Evolutionary conservation across 352 stramenopile species (phyloP).

Genomic region (Phytophthora pseudosyringae): DNA sequence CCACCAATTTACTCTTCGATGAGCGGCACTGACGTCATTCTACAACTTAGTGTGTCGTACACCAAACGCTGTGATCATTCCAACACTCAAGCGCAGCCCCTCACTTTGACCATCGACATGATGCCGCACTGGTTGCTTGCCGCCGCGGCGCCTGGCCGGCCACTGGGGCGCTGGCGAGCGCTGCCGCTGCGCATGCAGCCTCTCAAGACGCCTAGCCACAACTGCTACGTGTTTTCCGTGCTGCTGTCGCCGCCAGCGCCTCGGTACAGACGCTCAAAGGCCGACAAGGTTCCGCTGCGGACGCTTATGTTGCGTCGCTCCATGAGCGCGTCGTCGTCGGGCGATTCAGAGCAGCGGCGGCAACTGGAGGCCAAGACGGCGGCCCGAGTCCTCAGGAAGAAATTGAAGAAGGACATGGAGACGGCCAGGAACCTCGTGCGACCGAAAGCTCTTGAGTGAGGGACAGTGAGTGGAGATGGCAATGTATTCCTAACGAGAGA

Average conservation of each 20-base stretch:
- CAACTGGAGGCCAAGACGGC: constrained; percentile 38
- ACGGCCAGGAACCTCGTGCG: constrained; percentile 51
- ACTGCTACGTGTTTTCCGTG: constrained; percentile 16
- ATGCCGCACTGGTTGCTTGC: constrained; percentile 20
- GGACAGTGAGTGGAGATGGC: background rate
- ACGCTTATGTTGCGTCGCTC: constrained; percentile 6
- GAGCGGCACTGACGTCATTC: constrained; percentile 14
- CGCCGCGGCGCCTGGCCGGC: constrained; percentile 1
- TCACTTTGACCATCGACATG: constrained; percentile 19
- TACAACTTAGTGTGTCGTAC: constrained; percentile 11
- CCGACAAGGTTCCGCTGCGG: background rate
- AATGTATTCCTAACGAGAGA: constrained; percentile 3
- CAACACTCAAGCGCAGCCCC: constrained; percentile 4
- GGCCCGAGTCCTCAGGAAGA: constrained; percentile 46
- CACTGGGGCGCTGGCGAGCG: constrained; percentile 5
- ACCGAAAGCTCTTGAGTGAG: background rate
- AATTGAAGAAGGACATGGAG: constrained; percentile 62
- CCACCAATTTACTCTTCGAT: constrained; percentile 1
- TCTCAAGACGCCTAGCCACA: background rate
- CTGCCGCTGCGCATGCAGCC: constrained; percentile 6
- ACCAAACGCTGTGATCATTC: constrained; percentile 10
- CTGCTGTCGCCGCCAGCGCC: constrained; percentile 4
- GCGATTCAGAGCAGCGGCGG: constrained; percentile 15
- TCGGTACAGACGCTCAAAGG: background rate
- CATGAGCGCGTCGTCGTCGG: constrained; percentile 18